These are phyloP conservation scores for Acrocalymma vagum DNA, from an alignment of 2,329 filamentous ascomycete species.

Conservation along the genomic window DNA sequence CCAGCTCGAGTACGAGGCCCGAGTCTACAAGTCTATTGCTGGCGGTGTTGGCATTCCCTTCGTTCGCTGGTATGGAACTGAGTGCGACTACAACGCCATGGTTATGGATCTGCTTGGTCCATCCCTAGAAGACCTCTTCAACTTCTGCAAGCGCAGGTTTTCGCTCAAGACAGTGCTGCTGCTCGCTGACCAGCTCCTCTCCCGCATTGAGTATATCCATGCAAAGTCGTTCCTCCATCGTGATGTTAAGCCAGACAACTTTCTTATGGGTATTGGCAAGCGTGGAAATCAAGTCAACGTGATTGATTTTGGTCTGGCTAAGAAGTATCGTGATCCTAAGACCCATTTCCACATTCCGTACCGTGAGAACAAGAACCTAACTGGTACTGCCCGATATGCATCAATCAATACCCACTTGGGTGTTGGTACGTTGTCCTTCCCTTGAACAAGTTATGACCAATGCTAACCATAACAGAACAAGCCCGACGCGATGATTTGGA, in stretches of 20 bases:
- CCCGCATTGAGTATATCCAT: conserved; percentile 66
- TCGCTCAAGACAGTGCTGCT: conserved; percentile 24
- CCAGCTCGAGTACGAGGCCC: conserved; percentile 96
- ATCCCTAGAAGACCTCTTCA: conserved; percentile 95
- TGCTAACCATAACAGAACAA: conserved; percentile 70
- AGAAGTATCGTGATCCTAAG: conserved; percentile 89
- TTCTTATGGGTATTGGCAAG: conserved; percentile 64
- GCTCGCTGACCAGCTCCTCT: conserved; percentile 20
- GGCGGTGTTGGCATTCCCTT: conserved; percentile 97
- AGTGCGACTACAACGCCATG: conserved; percentile 99
- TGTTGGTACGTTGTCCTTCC: conserved; percentile 68
- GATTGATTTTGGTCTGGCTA: conserved; percentile 12
- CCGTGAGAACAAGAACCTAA: conserved; percentile 99
- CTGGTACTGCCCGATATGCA: conserved; percentile 94
- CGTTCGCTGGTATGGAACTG: conserved; percentile 97
- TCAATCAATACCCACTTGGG: conserved; percentile 97
- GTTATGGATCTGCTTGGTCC: conserved; percentile 94
- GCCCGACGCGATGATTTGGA: conserved; percentile 99
- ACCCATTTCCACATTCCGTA: conserved; percentile 99
- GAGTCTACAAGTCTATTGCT: conserved; percentile 85
- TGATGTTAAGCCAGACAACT: conserved; percentile 88
- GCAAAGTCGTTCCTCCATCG: conserved; percentile 79
- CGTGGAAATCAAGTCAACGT: conserved; percentile 25
- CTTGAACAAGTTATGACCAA: not conserved
- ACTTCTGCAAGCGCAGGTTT: conserved; percentile 72